phyloP scores from a whole-genome alignment of 495 filamentous ascomycete genomes.

The Penicillium ucsense region DNA sequence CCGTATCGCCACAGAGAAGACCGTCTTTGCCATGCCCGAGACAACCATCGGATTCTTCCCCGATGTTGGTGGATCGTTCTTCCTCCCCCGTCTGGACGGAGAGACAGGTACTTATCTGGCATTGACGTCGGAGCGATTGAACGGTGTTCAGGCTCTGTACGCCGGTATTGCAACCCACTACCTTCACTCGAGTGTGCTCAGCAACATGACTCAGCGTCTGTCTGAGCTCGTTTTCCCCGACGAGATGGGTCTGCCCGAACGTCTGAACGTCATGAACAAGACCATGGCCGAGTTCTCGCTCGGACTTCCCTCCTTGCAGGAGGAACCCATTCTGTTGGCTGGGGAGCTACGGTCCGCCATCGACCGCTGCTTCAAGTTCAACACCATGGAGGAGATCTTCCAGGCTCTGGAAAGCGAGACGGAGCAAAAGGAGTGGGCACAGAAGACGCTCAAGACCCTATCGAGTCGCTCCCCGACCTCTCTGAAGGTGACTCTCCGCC shows the following conservation, averaged over 20 bases:
- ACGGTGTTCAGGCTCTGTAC: constrained; percentile 71
- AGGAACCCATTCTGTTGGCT: constrained; percentile 52
- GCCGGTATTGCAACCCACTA: constrained; percentile 89
- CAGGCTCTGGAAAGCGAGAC: constrained; percentile 51
- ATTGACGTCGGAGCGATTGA: constrained; percentile 72
- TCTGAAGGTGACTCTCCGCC: constrained; percentile 68
- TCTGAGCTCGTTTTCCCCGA: constrained; percentile 84
- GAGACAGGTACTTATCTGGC: constrained; percentile 80
- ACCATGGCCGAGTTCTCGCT: constrained; percentile 89
- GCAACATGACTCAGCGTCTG: constrained; percentile 71
- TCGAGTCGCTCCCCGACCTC: constrained; percentile 69
- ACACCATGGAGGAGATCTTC: constrained; percentile 61
- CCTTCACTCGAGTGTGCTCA: constrained; percentile 76
- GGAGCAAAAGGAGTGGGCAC: constrained; percentile 57
- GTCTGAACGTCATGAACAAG: constrained; percentile 61
- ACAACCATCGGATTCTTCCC: constrained; percentile 97
- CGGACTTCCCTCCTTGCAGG: constrained; percentile 56
- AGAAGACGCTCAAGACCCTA: constrained; percentile 60
- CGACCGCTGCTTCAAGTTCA: constrained; percentile 68
- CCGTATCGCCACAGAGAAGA: constrained; percentile 91
- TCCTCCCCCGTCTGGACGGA: constrained; percentile 82
- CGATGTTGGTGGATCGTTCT: constrained; percentile 92
- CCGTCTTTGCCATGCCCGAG: constrained; percentile 95
- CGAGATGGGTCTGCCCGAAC: constrained; percentile 45
- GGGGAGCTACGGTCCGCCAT: constrained; percentile 65